Base-by-base conservation (phyloP, 2,329 filamentous ascomycete genomes). In the Beauveria varroae region DNA sequence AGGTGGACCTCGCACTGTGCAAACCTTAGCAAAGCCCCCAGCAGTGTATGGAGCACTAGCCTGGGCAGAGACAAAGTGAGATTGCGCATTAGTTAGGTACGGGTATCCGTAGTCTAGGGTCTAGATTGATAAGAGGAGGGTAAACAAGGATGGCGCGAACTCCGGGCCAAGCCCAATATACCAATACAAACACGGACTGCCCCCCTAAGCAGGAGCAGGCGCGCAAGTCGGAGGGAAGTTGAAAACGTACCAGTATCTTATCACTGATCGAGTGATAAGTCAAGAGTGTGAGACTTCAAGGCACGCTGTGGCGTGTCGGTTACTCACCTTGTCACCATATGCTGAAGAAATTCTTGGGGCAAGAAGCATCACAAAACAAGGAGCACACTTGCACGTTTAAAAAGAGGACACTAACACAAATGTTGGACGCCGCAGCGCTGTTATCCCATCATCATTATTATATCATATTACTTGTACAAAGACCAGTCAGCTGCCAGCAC, bases 51-150 rank as follows among this genome's bases (percentile, higher is more conserved):
- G 20, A 43, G 12, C 20, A 26, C 51, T 54, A 54, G 51, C n/a
- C 30, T 44, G 24, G 55, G 20, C 30, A 26, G 20, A 40, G 55
- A 40, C 54, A 46, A 37, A 47, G 54, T 20, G n/a, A 50, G 20
- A 22, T 49, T 20, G 30, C 56, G 28, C 34, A 51, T 47, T 34
- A 34, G 30, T 47, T 34, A 34, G 30, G 30, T 58, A 57, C 43
- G 6, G 5, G 26, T 28, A 28, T 28, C 26, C 26, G 1, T 28
- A 28, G 2, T 28, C 28, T 28, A 28, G 28, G 8, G 28, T 57
- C 44, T 3, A 57, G 57, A 59, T 59, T 59, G 57, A 59, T 59
- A 59, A 59, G 57, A 50, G 16, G 28, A 41, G 37, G 7, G 22
- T 43, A 14, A 57, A 57, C n/a, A 49, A 24, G n/a, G 49, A 57